Evolutionary conservation across 163 green algal genomes (phyloP).

Genomic region (Volvox carteri): DNA sequence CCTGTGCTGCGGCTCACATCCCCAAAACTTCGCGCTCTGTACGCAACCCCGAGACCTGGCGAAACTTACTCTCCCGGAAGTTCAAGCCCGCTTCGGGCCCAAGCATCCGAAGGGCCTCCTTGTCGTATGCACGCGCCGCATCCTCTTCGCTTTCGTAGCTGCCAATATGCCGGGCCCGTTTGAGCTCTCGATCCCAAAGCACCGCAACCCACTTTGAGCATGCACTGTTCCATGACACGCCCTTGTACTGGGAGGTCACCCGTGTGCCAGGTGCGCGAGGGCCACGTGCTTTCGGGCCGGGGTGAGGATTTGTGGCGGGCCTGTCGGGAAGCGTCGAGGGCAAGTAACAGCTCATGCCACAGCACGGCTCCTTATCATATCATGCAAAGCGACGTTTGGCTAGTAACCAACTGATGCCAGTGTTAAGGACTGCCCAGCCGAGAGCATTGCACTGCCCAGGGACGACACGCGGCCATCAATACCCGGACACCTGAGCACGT

Average conservation of each 20-base stretch:
- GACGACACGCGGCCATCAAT: too few relatives aligned
- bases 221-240: constrained; percentile 85
- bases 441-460: too few relatives aligned
- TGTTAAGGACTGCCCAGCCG: too few relatives aligned
- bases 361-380: too few relatives aligned
- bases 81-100: constrained; percentile 71
- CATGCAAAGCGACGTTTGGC: too few relatives aligned
- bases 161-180: constrained; percentile 80
- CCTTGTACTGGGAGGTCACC: constrained; percentile 79
- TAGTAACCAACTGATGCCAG: too few relatives aligned
- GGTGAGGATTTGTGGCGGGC: constrained; percentile 10
- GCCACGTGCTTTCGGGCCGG: constrained; percentile 35
- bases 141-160: constrained; percentile 88
- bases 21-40: too few relatives aligned
- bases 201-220: constrained; percentile 84
- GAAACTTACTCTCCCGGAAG: constrained; percentile 75
- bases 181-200: constrained; percentile 68
- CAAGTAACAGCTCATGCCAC: neutral
- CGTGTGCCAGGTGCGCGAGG: constrained; percentile 41
- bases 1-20: too few relatives aligned
- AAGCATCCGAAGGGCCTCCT: constrained; percentile 78
- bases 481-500: too few relatives aligned
- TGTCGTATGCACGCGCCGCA: constrained; percentile 91
- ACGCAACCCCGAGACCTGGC: too few relatives aligned
- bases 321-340: neutral